Percentiles rank a stretch among this genome's conserved stretches.
Conservation (phyloP, 345 rosid genomes). For the Theobroma cacao region DNA sequence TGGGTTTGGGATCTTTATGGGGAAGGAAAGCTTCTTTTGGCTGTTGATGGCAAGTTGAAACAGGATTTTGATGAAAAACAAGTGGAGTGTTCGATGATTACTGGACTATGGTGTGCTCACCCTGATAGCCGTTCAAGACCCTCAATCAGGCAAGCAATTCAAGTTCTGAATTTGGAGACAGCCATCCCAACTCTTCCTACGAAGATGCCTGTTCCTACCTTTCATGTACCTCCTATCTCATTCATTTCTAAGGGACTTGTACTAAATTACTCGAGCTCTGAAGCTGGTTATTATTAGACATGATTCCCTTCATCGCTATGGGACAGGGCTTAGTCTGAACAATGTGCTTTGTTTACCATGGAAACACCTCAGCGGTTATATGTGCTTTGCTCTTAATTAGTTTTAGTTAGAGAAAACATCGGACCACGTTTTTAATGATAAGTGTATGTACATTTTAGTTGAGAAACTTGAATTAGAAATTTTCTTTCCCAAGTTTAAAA, state of each 20-base stretch:
- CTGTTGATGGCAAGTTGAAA: conserved; percentile 31
- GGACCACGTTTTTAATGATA: too few relatives aligned
- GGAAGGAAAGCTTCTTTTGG: conserved; percentile 16
- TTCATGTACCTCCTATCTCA: conserved; percentile 22
- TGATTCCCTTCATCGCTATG: background rate
- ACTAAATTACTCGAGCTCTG: conserved; percentile 27
- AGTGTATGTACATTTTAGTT: too few relatives aligned
- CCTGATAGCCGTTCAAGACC: conserved; percentile 47
- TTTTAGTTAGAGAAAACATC: too few relatives aligned
- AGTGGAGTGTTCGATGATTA: conserved; percentile 36
- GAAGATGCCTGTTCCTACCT: conserved; percentile 42
- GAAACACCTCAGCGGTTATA: too few relatives aligned
- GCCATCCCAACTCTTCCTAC: conserved; percentile 38
- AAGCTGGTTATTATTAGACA: background rate
- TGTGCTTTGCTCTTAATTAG: too few relatives aligned
- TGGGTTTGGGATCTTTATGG: conserved; percentile 53
- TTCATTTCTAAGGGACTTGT: conserved; percentile 30
- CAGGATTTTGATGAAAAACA: conserved; percentile 36
- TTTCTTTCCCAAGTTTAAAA: too few relatives aligned
- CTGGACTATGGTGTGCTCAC: conserved; percentile 62
- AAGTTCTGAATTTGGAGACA: conserved; percentile 44
- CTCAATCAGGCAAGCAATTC: conserved; percentile 49
- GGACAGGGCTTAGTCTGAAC: background rate
- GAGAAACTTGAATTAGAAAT: too few relatives aligned
- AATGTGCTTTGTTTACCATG: too few relatives aligned